Conservation (phyloP, 805 yeast species). For the Nakazawaea pomicola region DNA sequence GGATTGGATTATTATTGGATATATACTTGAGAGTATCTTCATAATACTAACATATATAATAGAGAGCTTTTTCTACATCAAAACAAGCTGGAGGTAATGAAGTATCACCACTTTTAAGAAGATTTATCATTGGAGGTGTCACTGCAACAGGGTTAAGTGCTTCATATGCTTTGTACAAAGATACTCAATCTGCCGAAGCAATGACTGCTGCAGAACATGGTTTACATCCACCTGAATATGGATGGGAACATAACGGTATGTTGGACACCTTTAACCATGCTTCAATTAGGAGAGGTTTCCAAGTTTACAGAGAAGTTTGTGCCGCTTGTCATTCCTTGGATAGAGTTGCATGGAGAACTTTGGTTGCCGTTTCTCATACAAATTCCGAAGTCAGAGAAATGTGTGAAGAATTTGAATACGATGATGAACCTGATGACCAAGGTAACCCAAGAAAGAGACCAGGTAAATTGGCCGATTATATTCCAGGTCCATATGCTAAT, state of each 20-base stretch:
- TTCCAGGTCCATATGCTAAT: conserved; percentile 94
- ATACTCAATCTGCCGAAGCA: conserved; percentile 83
- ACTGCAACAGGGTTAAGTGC: conserved; percentile 77
- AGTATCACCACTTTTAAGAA: conserved; percentile 35
- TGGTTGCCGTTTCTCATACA: conserved; percentile 95
- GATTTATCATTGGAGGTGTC: conserved; percentile 55
- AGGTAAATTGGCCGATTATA: conserved; percentile 93
- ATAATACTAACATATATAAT: conserved; percentile 3
- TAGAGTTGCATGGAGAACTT: conserved; percentile 96
- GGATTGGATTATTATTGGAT: no score
- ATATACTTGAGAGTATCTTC: no score
- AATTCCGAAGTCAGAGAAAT: conserved; percentile 84
- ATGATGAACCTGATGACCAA: conserved; percentile 93
- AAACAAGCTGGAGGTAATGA: conserved; percentile 21
- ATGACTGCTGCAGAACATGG: conserved; percentile 99
- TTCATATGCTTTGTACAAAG: conserved; percentile 77
- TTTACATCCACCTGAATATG: conserved; percentile 87
- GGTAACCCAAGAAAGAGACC: conserved; percentile 98
- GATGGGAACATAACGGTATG: conserved; percentile 94
- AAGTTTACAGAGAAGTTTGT: conserved; percentile 97
- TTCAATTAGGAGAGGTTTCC: conserved; percentile 97
- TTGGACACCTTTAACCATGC: conserved; percentile 89
- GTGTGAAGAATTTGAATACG: conserved; percentile 96
- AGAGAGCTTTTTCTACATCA: conserved; percentile 32
- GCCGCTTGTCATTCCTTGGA: conserved; percentile 98